These are phyloP conservation scores for Acanthochlamys bracteata DNA, from an alignment of 106 monocot species.

Conservation along the genomic window DNA sequence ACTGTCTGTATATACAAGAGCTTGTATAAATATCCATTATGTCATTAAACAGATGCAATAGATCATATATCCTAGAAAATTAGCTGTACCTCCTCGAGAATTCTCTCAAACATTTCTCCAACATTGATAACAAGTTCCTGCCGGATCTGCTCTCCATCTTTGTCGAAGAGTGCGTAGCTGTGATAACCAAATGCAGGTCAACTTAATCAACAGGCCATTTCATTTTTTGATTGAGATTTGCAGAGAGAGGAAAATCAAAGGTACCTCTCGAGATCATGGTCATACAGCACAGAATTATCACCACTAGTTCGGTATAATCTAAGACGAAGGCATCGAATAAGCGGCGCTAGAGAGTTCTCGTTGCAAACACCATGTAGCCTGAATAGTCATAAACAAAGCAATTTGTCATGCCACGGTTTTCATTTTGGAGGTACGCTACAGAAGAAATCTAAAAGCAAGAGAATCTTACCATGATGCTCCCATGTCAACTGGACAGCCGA, in stretches of 20 bases:
- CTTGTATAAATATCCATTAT: background rate
- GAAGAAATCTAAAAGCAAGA: background rate
- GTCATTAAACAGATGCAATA: background rate
- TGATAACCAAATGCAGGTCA: background rate
- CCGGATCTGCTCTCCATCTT: slow-evolving; percentile 62
- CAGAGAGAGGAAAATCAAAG: too few species aligned
- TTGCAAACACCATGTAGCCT: slow-evolving; percentile 98
- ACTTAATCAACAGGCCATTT: too few species aligned
- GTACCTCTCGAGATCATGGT: slow-evolving; percentile 95
- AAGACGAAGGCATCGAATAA: slow-evolving; percentile 69
- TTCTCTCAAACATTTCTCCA: slow-evolving; percentile 75
- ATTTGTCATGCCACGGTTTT: background rate
- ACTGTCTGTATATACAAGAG: slow-evolving; percentile 39
- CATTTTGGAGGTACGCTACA: background rate
- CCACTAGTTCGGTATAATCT: slow-evolving; percentile 92
- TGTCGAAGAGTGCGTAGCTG: slow-evolving; percentile 83
- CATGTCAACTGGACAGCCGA: slow-evolving; percentile 97
- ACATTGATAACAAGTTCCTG: slow-evolving; percentile 74
- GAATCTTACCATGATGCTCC: slow-evolving; percentile 82
- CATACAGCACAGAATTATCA: slow-evolving; percentile 91
- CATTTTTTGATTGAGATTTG: too few species aligned
- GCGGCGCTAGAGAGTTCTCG: slow-evolving; percentile 90
- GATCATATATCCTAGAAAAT: background rate
- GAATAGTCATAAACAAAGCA: slow-evolving; percentile 8
- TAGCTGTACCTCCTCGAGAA: slow-evolving; percentile 64